phyloP scores from a whole-genome alignment of 495 filamentous ascomycete species.

The Xylaria curta region DNA sequence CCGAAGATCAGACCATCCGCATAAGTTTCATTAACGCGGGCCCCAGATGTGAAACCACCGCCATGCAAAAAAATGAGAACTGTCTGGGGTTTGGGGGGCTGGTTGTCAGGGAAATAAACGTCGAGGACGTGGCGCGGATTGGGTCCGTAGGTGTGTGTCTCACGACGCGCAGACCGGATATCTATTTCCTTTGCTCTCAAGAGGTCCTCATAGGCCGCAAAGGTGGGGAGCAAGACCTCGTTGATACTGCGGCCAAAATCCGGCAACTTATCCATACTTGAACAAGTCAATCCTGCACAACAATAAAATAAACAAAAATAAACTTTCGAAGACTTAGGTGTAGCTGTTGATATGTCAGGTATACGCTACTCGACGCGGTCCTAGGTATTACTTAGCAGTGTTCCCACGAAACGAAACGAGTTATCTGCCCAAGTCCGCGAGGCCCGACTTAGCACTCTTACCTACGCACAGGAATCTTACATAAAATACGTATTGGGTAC shows the following conservation, averaged over 20 bases:
- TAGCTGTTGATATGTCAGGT: background rate
- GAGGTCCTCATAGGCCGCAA: conserved; percentile 43
- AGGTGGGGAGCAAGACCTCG: conserved; percentile 43
- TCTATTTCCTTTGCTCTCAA: conserved; percentile 41
- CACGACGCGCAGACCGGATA: conserved; percentile 43
- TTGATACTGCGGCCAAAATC: conserved; percentile 44
- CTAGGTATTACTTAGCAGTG: background rate
- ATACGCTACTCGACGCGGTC: background rate
- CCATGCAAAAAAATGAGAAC: conserved; percentile 54
- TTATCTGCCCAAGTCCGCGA: background rate
- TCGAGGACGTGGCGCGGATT: conserved; percentile 48
- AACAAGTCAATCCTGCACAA: too few relatives aligned
- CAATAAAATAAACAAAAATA: background rate
- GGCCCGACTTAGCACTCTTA: background rate
- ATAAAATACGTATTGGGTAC: background rate
- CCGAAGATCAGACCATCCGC: conserved; percentile 42
- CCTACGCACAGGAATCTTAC: background rate
- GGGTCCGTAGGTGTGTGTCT: conserved; percentile 44
- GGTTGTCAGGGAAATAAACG: conserved; percentile 42
- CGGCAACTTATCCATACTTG: conserved; percentile 46
- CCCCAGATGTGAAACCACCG: conserved; percentile 48
- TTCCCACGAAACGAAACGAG: background rate
- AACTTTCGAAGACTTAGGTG: background rate
- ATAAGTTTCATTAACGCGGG: conserved; percentile 38
- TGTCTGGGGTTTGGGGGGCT: conserved; percentile 20